phyloP scores from a whole-genome alignment of 306 rosid species.

The Myrica gale region DNA sequence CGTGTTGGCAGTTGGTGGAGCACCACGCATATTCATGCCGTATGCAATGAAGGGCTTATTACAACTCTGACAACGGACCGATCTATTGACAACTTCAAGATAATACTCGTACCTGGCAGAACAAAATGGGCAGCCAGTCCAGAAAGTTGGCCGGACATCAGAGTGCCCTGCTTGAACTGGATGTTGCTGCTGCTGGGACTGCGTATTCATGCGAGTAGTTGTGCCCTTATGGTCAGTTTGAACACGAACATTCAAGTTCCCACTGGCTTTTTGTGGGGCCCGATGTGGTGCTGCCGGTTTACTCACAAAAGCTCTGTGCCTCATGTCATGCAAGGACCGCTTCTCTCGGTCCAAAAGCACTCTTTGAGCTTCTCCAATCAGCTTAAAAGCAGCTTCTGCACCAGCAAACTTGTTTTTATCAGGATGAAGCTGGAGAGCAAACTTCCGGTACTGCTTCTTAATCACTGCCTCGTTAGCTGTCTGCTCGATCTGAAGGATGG shows the following conservation, averaged over 20 bases:
- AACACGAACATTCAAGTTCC: conserved; percentile 38
- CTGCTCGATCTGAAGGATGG: conserved; percentile 72
- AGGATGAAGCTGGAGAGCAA: conserved; percentile 93
- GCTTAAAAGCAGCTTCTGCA: conserved; percentile 95
- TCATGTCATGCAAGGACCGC: conserved; percentile 58
- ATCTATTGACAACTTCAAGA: conserved; percentile 51
- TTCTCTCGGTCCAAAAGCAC: conserved; percentile 71
- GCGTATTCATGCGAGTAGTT: conserved; percentile 40
- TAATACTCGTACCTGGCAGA: conserved; percentile 51
- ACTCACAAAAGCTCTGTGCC: conserved; percentile 35
- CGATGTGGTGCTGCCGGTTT: conserved; percentile 36
- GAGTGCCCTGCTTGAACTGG: conserved; percentile 44
- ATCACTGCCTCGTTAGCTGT: conserved; percentile 65
- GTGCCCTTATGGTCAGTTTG: conserved; percentile 45
- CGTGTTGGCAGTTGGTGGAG: conserved; percentile 5
- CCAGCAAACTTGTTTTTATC: conserved; percentile 94
- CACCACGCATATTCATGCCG: conserved; percentile 43
- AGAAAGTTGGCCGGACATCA: conserved; percentile 51
- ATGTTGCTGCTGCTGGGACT: conserved; percentile 46
- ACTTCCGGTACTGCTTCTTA: conserved; percentile 83
- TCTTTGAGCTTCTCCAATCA: conserved; percentile 86
- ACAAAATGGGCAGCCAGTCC: conserved; percentile 82
- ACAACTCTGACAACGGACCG: conserved; percentile 70
- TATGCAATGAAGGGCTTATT: conserved; percentile 56
- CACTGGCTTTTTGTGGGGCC: conserved; percentile 41